These are phyloP conservation scores for Cucurbita moschata DNA, from an alignment of 306 rosid genomes.

Conservation along the genomic window DNA sequence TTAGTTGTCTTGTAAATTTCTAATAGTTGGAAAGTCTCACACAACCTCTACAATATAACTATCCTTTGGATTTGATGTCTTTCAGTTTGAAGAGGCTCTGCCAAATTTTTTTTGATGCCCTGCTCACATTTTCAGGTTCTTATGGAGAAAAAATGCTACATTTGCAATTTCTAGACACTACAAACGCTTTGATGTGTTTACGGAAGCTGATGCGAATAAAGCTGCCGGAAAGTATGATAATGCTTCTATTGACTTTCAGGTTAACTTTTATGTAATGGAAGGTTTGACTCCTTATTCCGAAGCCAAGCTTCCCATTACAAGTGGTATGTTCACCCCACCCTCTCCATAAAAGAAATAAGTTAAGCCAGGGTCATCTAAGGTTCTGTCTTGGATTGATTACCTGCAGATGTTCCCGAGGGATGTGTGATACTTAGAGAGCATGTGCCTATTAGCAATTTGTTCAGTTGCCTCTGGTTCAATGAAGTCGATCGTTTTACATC, in stretches of 20 bases:
- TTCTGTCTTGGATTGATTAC: constrained; percentile 9
- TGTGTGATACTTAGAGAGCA: constrained; percentile 83
- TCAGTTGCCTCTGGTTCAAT: constrained; percentile 90
- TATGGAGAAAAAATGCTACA: constrained; percentile 93
- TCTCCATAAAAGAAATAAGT: neutral
- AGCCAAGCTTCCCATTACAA: constrained; percentile 85
- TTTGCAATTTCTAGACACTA: constrained; percentile 93
- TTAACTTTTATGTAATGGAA: constrained; percentile 68
- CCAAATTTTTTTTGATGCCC: neutral
- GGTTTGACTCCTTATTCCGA: constrained; percentile 76
- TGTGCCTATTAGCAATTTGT: constrained; percentile 80
- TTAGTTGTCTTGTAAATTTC: neutral
- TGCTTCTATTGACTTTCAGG: constrained; percentile 79
- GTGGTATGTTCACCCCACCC: constrained; percentile 38
- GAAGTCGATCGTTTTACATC: constrained; percentile 98
- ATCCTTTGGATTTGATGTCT: neutral
- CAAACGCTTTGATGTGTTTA: constrained; percentile 75
- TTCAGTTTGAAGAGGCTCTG: neutral
- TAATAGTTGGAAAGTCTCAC: neutral
- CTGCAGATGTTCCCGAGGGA: constrained; percentile 97
- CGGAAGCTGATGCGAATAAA: constrained; percentile 96
- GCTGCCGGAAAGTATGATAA: constrained; percentile 79
- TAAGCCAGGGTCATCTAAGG: neutral
- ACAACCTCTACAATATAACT: neutral
- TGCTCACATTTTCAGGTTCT: constrained; percentile 36